A percentile compares a stretch with the other conserved stretches of the same genome.
phyloP scores from a whole-genome alignment of 352 stramenopile genomes.

The Globisporangium takayamanum region DNA sequence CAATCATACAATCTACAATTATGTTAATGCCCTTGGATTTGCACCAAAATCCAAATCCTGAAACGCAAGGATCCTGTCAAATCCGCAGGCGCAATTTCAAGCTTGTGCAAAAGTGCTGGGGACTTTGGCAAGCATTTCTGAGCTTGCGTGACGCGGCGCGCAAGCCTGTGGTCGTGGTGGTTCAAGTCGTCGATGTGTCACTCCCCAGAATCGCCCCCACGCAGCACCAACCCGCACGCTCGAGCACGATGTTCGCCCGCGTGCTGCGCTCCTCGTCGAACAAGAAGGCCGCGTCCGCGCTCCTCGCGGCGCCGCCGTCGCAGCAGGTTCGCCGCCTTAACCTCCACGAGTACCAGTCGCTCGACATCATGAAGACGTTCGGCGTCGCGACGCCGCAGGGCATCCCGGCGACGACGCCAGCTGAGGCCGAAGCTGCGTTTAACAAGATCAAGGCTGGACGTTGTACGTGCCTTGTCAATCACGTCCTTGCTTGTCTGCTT shows the following conservation, averaged over 20 bases:
- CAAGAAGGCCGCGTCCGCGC: conserved; percentile 23
- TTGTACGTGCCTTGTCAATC: conserved; percentile 25
- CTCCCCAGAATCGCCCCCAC: background rate
- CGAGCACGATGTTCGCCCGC: conserved; percentile 44
- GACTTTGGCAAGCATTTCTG: too few relatives aligned
- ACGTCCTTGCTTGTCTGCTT: background rate
- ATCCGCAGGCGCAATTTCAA: too few relatives aligned
- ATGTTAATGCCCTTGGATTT: too few relatives aligned
- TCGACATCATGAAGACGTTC: conserved; percentile 92
- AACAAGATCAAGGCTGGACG: conserved; percentile 68
- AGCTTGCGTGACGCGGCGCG: too few relatives aligned
- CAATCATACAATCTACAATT: too few relatives aligned
- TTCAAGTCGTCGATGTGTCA: too few relatives aligned
- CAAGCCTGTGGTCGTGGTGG: too few relatives aligned
- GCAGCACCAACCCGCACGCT: background rate
- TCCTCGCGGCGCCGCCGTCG: conserved; percentile 49
- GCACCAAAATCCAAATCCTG: too few relatives aligned
- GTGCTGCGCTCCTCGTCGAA: conserved; percentile 26
- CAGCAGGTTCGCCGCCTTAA: conserved; percentile 87
- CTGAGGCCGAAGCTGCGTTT: conserved; percentile 77
- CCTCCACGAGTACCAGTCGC: conserved; percentile 92
- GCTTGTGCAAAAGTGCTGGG: too few relatives aligned
- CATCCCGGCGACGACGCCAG: conserved; percentile 69
- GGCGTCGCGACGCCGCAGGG: conserved; percentile 69
- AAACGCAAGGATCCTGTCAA: too few relatives aligned